Percentiles rank a stretch among this genome's conserved stretches.
Evolutionary conservation across 495 filamentous ascomycete species (phyloP).

Genomic region (Hapsidospora chrysogenum): DNA sequence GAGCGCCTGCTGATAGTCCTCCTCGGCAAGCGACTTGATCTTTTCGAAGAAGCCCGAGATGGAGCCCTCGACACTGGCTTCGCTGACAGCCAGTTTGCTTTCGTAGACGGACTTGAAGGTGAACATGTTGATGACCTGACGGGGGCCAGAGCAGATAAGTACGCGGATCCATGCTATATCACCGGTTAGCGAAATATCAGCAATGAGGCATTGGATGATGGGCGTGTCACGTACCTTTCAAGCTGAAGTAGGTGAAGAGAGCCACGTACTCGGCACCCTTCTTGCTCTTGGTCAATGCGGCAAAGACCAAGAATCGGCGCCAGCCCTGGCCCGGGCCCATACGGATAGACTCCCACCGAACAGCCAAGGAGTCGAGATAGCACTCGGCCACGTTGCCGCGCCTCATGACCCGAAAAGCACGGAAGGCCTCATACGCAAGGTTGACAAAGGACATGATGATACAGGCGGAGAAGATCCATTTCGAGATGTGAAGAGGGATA

Average conservation of each 20-base stretch:
- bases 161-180: constrained; percentile 77
- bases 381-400: constrained; percentile 76
- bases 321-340: constrained; percentile 50
- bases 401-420: constrained; percentile 61
- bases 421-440: constrained; percentile 56
- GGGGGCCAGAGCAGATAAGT: constrained; percentile 76
- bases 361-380: constrained; percentile 76
- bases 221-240: constrained; percentile 47
- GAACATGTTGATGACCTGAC: constrained; percentile 75
- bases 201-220: background rate
- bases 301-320: constrained; percentile 80
- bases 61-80: constrained; percentile 35
- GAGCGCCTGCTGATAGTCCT: constrained; percentile 60
- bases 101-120: constrained; percentile 67
- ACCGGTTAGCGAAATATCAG: too few species aligned
- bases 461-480: constrained; percentile 81
- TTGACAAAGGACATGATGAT: constrained; percentile 78
- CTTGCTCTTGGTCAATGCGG: constrained; percentile 78
- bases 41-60: constrained; percentile 60
- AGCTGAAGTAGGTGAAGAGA: constrained; percentile 86
- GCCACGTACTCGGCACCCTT: constrained; percentile 85
- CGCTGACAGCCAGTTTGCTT: constrained; percentile 45
- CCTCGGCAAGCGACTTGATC: constrained; percentile 46
- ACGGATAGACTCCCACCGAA: constrained; percentile 64
- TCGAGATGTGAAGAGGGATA: constrained; percentile 50